A percentile compares a stretch with the other conserved stretches of the same genome.
phyloP scores from a whole-genome alignment of 2,329 filamentous ascomycete species.

The Aspergillus jensenii region DNA sequence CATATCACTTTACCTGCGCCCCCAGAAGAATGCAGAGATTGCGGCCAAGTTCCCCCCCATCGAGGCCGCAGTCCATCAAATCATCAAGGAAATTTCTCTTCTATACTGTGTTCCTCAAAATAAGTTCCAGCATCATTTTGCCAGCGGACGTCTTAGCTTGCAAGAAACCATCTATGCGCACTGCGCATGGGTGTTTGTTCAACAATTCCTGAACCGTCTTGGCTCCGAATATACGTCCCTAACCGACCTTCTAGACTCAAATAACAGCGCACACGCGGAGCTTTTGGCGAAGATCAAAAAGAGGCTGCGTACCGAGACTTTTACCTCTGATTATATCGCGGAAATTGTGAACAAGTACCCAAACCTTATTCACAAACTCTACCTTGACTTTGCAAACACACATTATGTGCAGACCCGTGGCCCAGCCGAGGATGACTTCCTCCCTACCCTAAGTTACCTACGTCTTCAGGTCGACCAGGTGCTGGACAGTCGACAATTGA shows the following conservation, averaged over 20 bases:
- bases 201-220: conserved; percentile 95
- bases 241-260: conserved; percentile 73
- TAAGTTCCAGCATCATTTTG: conserved; percentile 89
- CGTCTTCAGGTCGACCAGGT: conserved; percentile 69
- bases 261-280: conserved; percentile 81
- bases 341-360: conserved; percentile 95
- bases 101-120: conserved; percentile 98
- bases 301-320: conserved; percentile 90
- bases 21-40: conserved; percentile 60
- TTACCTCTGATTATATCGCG: conserved; percentile 95
- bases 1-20: conserved; percentile 91
- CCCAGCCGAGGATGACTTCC: conserved; percentile 62
- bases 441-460: conserved; percentile 68
- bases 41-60: conserved; percentile 69
- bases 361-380: conserved; percentile 79
- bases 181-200: conserved; percentile 95
- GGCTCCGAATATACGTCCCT: conserved; percentile 89
- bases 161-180: conserved; percentile 98
- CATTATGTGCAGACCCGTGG: conserved; percentile 72
- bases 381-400: conserved; percentile 85
- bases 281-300: conserved; percentile 93
- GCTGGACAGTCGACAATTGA: conserved; percentile 71
- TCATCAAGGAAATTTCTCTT: conserved; percentile 96
- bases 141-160: conserved; percentile 78
- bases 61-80: conserved; percentile 94